These are phyloP conservation scores for Chrysoporthe austroafricana DNA, from an alignment of 2,329 filamentous ascomycete species.

Conservation along the genomic window DNA sequence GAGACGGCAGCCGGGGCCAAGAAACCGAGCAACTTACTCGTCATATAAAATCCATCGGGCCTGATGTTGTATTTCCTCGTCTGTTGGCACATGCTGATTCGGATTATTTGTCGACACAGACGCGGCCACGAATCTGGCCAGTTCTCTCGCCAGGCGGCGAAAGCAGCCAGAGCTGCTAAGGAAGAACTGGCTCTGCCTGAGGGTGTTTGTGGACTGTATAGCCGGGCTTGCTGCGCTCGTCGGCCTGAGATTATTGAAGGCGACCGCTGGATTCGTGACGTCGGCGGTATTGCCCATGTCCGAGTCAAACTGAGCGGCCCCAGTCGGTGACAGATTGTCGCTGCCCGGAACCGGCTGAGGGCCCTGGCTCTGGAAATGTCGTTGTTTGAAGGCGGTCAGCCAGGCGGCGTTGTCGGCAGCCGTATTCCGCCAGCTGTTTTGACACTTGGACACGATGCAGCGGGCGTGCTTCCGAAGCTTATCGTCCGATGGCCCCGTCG, in stretches of 20 bases:
- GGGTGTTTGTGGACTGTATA: background rate
- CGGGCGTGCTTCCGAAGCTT: conserved; percentile 61
- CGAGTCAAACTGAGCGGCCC: background rate
- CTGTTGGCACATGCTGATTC: conserved; percentile 60
- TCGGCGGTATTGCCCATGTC: background rate
- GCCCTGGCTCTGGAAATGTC: conserved; percentile 41
- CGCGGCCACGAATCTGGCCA: conserved; percentile 55
- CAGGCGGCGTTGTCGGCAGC: conserved; percentile 60
- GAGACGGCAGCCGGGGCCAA: background rate
- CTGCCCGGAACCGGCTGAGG: conserved; percentile 30
- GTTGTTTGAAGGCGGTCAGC: conserved; percentile 56
- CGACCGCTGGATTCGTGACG: background rate
- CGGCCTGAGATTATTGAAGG: background rate
- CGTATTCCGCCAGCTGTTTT: conserved; percentile 68
- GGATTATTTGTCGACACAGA: conserved; percentile 64
- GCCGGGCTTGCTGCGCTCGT: background rate
- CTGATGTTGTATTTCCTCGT: conserved; percentile 67
- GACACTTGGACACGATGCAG: conserved; percentile 64
- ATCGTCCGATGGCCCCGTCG: conserved; percentile 55
- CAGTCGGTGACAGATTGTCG: conserved; percentile 27
- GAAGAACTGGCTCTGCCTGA: conserved; percentile 46
- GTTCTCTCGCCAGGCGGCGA: conserved; percentile 56
- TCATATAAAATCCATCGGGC: conserved; percentile 67
- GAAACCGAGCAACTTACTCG: conserved; percentile 48
- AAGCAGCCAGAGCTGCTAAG: conserved; percentile 66